phyloP scores from a whole-genome alignment of 2,329 filamentous ascomycete genomes.

The Penicillium sp. region DNA sequence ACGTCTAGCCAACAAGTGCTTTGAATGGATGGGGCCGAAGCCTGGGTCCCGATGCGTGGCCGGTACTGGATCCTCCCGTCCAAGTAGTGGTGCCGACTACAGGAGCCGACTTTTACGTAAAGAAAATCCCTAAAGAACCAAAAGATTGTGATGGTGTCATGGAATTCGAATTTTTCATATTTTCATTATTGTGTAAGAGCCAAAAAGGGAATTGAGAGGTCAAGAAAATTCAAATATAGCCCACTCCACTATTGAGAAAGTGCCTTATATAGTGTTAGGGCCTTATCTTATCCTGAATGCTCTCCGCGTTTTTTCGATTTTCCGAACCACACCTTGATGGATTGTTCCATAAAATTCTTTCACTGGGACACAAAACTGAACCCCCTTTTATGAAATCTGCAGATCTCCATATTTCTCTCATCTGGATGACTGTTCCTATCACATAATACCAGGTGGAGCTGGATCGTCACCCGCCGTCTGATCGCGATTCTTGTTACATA shows the following conservation, averaged over 20 bases:
- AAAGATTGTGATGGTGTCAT: conserved; percentile 13
- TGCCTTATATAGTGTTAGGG: neutral
- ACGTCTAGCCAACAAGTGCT: neutral
- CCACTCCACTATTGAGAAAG: neutral
- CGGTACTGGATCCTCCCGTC: conserved; percentile 26
- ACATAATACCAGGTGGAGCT: conserved; percentile 22
- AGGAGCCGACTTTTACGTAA: conserved; percentile 45
- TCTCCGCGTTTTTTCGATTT: conserved; percentile 1
- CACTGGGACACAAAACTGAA: neutral
- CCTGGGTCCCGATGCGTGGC: conserved; percentile 15
- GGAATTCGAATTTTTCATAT: neutral
- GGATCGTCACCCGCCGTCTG: conserved; percentile 14
- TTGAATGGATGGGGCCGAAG: conserved; percentile 8
- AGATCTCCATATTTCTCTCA: neutral
- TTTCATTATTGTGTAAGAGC: neutral
- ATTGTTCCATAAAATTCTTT: neutral
- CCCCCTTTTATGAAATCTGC: neutral
- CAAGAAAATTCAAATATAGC: neutral
- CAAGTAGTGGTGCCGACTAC: conserved; percentile 19
- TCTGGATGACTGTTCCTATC: conserved; percentile 19
- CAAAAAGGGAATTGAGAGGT: no score
- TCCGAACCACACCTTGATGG: conserved; percentile 1
- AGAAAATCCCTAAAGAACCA: conserved; percentile 27
- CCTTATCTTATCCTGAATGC: conserved; percentile 1
- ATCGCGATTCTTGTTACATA: conserved; percentile 27